Percentiles rank a stretch among this genome's conserved stretches.
These are phyloP conservation scores for Thielaviopsis ethacetica DNA, from an alignment of 2,329 filamentous ascomycete species.

Conservation along the genomic window DNA sequence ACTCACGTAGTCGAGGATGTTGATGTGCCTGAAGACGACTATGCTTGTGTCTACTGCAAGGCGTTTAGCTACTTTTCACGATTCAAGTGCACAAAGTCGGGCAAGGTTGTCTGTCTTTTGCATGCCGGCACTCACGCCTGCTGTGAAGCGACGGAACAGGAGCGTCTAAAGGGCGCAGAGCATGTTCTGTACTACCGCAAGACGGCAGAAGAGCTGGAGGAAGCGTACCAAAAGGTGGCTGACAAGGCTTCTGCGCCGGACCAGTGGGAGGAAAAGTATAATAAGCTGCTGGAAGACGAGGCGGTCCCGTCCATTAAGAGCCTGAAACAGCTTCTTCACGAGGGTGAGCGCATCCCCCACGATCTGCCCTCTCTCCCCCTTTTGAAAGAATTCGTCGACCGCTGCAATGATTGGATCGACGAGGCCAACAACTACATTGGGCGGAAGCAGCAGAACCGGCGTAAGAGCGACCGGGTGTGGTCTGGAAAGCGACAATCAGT, in stretches of 20 bases:
- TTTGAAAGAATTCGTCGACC: constrained; percentile 78
- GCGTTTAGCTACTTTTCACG: constrained; percentile 80
- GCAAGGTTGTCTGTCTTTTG: constrained; percentile 65
- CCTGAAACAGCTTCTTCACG: constrained; percentile 66
- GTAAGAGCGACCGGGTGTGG: constrained; percentile 83
- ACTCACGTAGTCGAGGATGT: constrained; percentile 50
- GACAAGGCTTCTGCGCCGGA: constrained; percentile 81
- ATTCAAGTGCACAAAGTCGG: constrained; percentile 68
- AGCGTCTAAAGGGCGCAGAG: constrained; percentile 51
- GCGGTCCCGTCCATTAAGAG: constrained; percentile 72
- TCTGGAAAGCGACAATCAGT: constrained; percentile 56
- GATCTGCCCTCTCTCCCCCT: constrained; percentile 67
- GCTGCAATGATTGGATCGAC: constrained; percentile 95
- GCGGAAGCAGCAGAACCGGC: constrained; percentile 90
- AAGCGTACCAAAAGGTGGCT: constrained; percentile 55
- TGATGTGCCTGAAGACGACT: constrained; percentile 77
- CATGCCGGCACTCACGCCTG: constrained; percentile 72
- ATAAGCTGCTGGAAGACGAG: constrained; percentile 69
- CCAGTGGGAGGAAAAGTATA: constrained; percentile 78
- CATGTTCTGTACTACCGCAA: constrained; percentile 68
- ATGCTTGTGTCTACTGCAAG: constrained; percentile 86
- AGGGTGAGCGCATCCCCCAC: constrained; percentile 93
- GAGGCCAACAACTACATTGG: constrained; percentile 93
- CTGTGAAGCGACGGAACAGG: constrained; percentile 50
- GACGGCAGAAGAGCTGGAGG: constrained; percentile 50